Conservation (phyloP, 371 early-diverging fungal species). For the Apophysomyces ossiformis region DNA sequence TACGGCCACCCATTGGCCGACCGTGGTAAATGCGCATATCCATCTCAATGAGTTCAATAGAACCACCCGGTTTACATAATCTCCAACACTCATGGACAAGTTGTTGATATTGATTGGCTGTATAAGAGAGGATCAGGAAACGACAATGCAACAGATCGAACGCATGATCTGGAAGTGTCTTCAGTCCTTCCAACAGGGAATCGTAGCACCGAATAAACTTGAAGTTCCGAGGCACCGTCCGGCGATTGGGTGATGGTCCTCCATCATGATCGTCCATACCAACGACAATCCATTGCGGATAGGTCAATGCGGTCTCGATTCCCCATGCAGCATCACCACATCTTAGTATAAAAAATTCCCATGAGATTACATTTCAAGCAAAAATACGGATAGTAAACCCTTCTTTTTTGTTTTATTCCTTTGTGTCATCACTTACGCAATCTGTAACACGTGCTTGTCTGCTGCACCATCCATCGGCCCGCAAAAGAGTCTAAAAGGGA, state of each 20-base stretch:
- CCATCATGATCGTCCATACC: slow-evolving; percentile 39
- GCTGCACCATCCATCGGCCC: slow-evolving; percentile 25
- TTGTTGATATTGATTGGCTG: slow-evolving; percentile 31
- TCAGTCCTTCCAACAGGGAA: slow-evolving; percentile 32
- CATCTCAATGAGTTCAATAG: slow-evolving; percentile 47
- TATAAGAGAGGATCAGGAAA: slow-evolving; percentile 29
- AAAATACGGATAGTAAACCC: too few relatives aligned
- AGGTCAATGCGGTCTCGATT: slow-evolving; percentile 34
- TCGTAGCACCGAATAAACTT: slow-evolving; percentile 28
- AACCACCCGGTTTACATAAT: slow-evolving; percentile 35
- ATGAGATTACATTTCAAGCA: too few relatives aligned
- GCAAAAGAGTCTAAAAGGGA: slow-evolving; percentile 31
- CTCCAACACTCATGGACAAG: slow-evolving; percentile 41
- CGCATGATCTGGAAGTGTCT: slow-evolving; percentile 30
- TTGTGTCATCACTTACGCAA: slow-evolving; percentile 31
- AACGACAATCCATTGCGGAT: slow-evolving; percentile 41
- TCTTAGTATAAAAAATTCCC: slow-evolving; percentile 14
- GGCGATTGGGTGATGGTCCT: slow-evolving; percentile 21
- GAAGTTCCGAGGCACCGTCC: slow-evolving; percentile 26
- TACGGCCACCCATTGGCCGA: slow-evolving; percentile 18
- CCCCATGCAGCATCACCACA: slow-evolving; percentile 50
- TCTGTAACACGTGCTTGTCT: slow-evolving; percentile 45
- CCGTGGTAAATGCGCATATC: slow-evolving; percentile 49
- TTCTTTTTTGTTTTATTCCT: too few relatives aligned
- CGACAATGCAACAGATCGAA: slow-evolving; percentile 48